Base-by-base conservation (phyloP, 2,329 filamentous ascomycete genomes). In the Xylaria sp. region DNA sequence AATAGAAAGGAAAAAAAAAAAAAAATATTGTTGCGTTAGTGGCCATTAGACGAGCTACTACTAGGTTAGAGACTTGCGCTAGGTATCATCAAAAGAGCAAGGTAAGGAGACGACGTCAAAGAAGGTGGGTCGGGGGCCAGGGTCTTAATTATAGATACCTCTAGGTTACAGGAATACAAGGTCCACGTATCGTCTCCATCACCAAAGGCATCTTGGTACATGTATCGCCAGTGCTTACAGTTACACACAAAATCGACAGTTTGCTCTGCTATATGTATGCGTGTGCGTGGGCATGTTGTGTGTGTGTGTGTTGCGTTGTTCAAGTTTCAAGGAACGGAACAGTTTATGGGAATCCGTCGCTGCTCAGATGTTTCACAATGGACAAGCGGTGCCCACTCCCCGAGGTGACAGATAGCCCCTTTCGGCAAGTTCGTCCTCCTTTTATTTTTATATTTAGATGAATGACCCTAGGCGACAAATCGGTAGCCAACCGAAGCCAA, bases 1-100 rank as follows among this genome's bases (percentile, higher is more conserved):
- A 52, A 61, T 45, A 40, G 45, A 43, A 25, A 45, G n/a, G 23
- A 43, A 25, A 28, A 45, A 40, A 23, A 51, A 52, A 33, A 42
- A 31, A 43, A 42, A 38, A 12, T 33, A 35, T 33, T 31, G 60
- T 49, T 58, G 59, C 59, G 59, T 49, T 53, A 61, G 51, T 57
- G 47, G 40, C 21, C 43, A 35, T 28, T 45, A 45, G 37, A 9
- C 19, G 31, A 33, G 37, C 56, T 14, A 14, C 31, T 33, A 19
- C 17, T 17, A 38, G 33, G 38, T 23, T 43, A 23, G 37, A 31
- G 25, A 42, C 23, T 7, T 42, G 28, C 12, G n/a, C 50, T 19
- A 53, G 37, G 21, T 31, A 31, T 31, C 28, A 31, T 31, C 5
- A 31, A 31, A 25, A 11, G 25, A 33, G 45, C 1, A 47, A 25